These are phyloP conservation scores for Penicillium maclennaniae DNA, from an alignment of 495 filamentous ascomycete species.

Conservation along the genomic window DNA sequence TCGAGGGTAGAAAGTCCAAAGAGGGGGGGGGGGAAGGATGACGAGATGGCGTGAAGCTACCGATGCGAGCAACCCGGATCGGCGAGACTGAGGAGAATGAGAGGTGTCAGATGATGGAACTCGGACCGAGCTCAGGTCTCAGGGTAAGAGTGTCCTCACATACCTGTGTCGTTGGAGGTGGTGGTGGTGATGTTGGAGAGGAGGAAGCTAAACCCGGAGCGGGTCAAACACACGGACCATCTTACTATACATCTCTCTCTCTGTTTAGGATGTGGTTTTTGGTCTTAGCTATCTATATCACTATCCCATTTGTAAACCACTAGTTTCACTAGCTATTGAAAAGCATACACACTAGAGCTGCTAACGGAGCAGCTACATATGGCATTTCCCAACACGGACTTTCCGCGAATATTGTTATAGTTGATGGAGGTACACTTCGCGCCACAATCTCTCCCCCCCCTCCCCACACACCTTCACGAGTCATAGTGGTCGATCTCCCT, in stretches of 20 bases:
- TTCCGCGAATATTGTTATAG: not conserved
- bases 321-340: too few relatives aligned
- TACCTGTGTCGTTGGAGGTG: not conserved
- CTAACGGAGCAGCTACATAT: not conserved
- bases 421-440: not conserved
- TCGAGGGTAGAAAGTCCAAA: slow-evolving; percentile 9
- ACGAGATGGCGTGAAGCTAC: slow-evolving; percentile 30
- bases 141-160: not conserved
- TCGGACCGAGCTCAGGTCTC: slow-evolving; percentile 17
- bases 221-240: slow-evolving; percentile 2
- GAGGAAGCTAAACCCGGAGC: not conserved
- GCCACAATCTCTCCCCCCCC: not conserved
- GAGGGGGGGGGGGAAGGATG: too few relatives aligned
- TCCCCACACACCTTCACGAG: not conserved
- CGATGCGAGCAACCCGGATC: slow-evolving; percentile 28
- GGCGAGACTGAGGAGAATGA: slow-evolving; percentile 9
- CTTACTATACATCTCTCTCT: not conserved
- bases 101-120: slow-evolving; percentile 29
- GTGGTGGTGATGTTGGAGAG: too few relatives aligned
- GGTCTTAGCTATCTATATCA: too few relatives aligned
- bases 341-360: too few relatives aligned
- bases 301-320: too few relatives aligned
- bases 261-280: not conserved
- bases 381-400: slow-evolving; percentile 1
- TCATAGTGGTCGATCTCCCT: slow-evolving; percentile 6